Base-by-base conservation (phyloP, 2,329 filamentous ascomycete species). In the Capronia coronata region DNA sequence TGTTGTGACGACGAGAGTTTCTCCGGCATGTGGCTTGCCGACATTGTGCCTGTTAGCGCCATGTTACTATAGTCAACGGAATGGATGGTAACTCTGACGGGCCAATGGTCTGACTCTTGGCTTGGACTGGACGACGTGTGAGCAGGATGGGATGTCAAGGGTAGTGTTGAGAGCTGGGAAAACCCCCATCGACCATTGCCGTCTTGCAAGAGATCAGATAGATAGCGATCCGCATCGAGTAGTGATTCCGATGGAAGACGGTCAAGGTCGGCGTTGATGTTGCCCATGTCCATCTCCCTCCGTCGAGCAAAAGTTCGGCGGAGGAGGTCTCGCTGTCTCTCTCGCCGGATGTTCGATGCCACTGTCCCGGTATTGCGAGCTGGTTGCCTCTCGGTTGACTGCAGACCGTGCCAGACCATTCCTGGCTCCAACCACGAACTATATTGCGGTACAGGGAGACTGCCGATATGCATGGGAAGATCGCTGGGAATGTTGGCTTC, bases 1-100 rank as follows among this genome's bases (percentile, higher is more conserved):
- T 46, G 51, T 9, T 54, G 45, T 3, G 35, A 1, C n/a, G 51
- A 29, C 19, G 45, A 46, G 40, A 49, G 42, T 22, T 52, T 52
- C 30, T 59, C 70, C 1, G 80, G 80, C 10, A 83, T 80, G 58
- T 84, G 81, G 66, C 82, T 83, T 3, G 82, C 82, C 65, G 83
- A 79, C 82, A 85, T 85, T 6, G 80, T 84, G 2, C 81, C 82
- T 18, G 79, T 77, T 14, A 85, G 64, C 0, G 77, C 79, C 79
- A 84, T 82, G 14, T 68, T 71, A 3, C 71, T 67, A 59, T 75
- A 75, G 63, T 85, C 79, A 39, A 84, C 74, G 14, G 75, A 70
- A 59, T 84, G 79, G 32, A 85, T 76, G 2, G 75, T 81, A 46
- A 85, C 80, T 54, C 80, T 81, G 25, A 85, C 82, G 5, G 80